Base-by-base conservation (phyloP, 2,329 filamentous ascomycete species). In the Boeremia exigua region DNA sequence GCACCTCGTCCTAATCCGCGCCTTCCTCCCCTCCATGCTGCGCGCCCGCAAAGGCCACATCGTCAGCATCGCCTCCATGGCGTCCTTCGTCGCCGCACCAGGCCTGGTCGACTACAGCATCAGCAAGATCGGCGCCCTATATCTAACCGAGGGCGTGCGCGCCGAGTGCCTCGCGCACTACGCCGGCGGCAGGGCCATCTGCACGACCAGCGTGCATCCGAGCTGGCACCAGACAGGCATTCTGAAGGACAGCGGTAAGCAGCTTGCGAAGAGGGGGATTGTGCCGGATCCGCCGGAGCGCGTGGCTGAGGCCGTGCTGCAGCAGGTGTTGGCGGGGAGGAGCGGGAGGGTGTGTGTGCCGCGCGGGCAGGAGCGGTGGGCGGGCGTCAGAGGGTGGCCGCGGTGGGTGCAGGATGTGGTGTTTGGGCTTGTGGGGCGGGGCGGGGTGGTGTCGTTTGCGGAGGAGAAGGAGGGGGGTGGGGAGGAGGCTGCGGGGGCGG, bases 1-100 rank as follows among this genome's bases (percentile, higher is more conserved):
- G 3, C 69, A 72, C 33, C 62, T 70, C 29, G 58, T 62, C 0
- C 57, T 72, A 2, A 69, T 73, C 42, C 62, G 66, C 2, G 67
- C 69, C 23, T 71, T 73, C 34, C 55, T 73, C 11, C 70, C 70
- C 0, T 66, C 40, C n/a, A 73, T 73, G 70, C 54, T 72, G 10
- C 52, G 50, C 6, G 59, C 61, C 58, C 65, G 60, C 25, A 70
- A 71, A 48, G 70, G 70, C 6, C 70, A 73, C 45, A 63, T 73
- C 14, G 63, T 73, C 1, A 63, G 61, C 10, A 67, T 71, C 8
- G 68, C 70, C 7, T 68, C 64, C 2, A 70, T 72, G 67, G 64
- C 68, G 1, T 71, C 67, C 6, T 73, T 68, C 44, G 32, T 65
- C 19, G 56, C 66, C 4, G 60, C 51, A 1, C 58, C 68, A 0